Base-by-base conservation (phyloP, 2,329 filamentous ascomycete species). In the Aspergillus brunneoviolaceus region DNA sequence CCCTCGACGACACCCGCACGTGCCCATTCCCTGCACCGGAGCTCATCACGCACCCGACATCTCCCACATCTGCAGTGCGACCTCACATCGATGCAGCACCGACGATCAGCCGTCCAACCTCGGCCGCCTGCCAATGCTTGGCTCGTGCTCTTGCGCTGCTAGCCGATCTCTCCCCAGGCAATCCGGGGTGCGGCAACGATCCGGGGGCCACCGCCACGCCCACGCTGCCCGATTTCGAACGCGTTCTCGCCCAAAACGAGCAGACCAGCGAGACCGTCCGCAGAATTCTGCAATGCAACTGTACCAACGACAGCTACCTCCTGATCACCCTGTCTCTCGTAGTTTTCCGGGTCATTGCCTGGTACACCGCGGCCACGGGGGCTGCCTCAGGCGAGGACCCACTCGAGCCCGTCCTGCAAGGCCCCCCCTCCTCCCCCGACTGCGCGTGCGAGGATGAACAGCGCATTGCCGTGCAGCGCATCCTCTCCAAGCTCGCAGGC, bases 221-320 rank as follows among this genome's bases (percentile, higher is more conserved):
- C n/a, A 6, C 7, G n/a, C 25, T 29, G 16, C 25, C 49, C n/a
- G 19, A 23, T 29, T 23, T 23, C 25, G 19, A 51, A 31, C 49
- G 19, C 7, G 52, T 55, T 12, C 16, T 55, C 35, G 19, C 19
- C 14, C 14, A 47, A 12, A 55, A 55, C 25, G 25, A 48, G 35
- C 10, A 35, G 39, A 47, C 52, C 10, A 55, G 14, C 21, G 52
- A 55, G 11, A 45, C 39, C n/a, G 23, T 55, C 42, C n/a, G 52
- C 10, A 55, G 7, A 3, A 55, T 55, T 16, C 52, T 55, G 9
- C 35, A 31, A 19, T 55, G 52, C n/a, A n/a, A 21, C 14, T 55
- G 52, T 19, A 25, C 52, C n/a, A 23, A 55, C 21, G 52, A 55
- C 19, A 27, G 52, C 39, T 48, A 55, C 42, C 39, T 55, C 4